Evolutionary conservation across 495 filamentous ascomycete genomes (phyloP), one percentile per base, ranked within the genome.

Genomic region (Hypomontagnella submonticulosa): DNA sequence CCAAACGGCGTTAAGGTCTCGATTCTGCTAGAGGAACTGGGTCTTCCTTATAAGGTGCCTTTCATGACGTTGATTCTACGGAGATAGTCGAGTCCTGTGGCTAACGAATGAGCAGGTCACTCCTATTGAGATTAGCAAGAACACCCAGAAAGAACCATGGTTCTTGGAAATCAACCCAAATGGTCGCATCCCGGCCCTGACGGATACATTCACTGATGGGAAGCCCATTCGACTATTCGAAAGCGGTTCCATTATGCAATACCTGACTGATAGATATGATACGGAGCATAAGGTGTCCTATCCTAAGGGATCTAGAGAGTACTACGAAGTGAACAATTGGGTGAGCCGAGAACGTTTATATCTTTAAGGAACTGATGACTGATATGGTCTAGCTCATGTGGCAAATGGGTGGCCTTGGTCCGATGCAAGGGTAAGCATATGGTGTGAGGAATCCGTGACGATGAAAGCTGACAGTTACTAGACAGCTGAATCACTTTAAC

Each of bases 151-250:
- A 64, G 81, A 83, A 57, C 82, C 79, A 1, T 96, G 91, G 91
- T 97, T 94, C 80, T 84, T 96, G 38, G 87, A 86, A 36, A 95
- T 97, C 76, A 97, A 97, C 78, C 93, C 93, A 52, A 97, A 97
- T 72, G 93, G 93, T 67, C 91, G 94, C 57, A 96, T 97, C 68
- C 93, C 93, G n/a, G 93, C 93, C 12, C 67, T 97, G 19, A 93
- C 90, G 19, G 94, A 97, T 74, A 87, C 83, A 9, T 86, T 89
- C 70, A 66, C 73, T 1, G 89, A 95, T 72, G 92, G 92, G 56
- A 80, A 89, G 67, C 77, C 79, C 32, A 92, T 96, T 75, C 79
- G 83, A 13, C 66, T 97, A 3, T 97, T 96, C 70, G 93, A 97
- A 75, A 90, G 86, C 61, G 93, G 91, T 49, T 81, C 88, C 57